These are phyloP conservation scores for Fusarium sp. DNA, from an alignment of 2,329 filamentous ascomycete species.

Conservation along the genomic window DNA sequence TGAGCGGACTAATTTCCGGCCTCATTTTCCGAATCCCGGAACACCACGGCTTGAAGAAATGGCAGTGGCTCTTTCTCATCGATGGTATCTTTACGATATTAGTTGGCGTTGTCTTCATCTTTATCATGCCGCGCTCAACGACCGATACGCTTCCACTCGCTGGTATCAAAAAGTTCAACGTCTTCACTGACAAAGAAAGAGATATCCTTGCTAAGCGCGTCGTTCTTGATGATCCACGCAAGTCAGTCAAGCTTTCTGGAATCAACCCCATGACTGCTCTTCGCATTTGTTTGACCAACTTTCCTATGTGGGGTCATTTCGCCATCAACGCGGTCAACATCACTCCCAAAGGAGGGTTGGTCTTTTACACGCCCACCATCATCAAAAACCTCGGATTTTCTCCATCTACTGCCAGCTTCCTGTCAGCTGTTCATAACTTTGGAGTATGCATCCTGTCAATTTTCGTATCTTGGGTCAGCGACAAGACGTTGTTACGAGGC, in stretches of 20 bases:
- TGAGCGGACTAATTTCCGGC: not conserved
- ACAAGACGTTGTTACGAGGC: not conserved
- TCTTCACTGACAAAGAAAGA: not conserved
- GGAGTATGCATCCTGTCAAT: conserved; percentile 6
- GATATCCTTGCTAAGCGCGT: not conserved
- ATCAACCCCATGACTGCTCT: not conserved
- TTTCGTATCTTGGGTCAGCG: not conserved
- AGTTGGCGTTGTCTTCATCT: not conserved
- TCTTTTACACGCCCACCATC: conserved; percentile 9
- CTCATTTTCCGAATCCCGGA: conserved; percentile 8
- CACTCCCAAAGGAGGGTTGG: not conserved
- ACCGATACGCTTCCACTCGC: conserved; percentile 2
- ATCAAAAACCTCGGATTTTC: conserved; percentile 10
- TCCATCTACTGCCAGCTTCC: conserved; percentile 7
- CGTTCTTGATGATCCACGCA: conserved; percentile 7
- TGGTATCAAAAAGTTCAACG: not conserved
- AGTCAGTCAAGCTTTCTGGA: not conserved
- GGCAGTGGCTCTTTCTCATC: conserved; percentile 21
- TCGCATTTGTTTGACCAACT: conserved; percentile 1
- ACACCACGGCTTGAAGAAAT: not conserved
- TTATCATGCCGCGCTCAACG: conserved; percentile 1
- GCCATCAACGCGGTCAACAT: not conserved
- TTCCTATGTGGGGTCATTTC: conserved; percentile 9
- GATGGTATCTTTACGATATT: not conserved
- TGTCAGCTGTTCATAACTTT: conserved; percentile 7